These are phyloP conservation scores for Penicillium roqueforti DNA, from an alignment of 495 filamentous ascomycete species.

Conservation along the genomic window DNA sequence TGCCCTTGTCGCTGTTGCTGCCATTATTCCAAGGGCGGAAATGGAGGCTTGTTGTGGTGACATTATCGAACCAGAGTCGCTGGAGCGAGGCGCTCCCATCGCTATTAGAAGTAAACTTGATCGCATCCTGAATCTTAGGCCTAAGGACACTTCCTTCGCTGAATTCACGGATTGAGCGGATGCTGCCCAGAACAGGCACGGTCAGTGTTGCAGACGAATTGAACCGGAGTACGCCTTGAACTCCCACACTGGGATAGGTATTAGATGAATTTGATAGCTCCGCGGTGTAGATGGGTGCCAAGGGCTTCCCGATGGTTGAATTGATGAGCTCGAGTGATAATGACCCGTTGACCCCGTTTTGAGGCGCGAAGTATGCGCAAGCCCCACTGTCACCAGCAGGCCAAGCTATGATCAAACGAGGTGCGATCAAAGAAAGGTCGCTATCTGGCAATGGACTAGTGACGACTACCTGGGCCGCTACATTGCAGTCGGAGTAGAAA, in stretches of 20 bases:
- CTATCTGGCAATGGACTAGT: slow-evolving; percentile 52
- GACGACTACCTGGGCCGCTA: slow-evolving; percentile 53
- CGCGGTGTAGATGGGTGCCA: slow-evolving; percentile 32
- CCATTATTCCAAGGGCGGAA: slow-evolving; percentile 37
- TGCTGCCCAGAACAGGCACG: slow-evolving; percentile 55
- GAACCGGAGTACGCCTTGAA: slow-evolving; percentile 49
- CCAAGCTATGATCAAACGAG: slow-evolving; percentile 59
- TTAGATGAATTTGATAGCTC: not conserved
- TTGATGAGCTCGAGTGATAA: slow-evolving; percentile 50
- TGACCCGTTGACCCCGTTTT: slow-evolving; percentile 50
- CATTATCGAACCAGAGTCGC: slow-evolving; percentile 58
- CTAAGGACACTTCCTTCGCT: slow-evolving; percentile 53
- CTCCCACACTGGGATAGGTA: slow-evolving; percentile 43
- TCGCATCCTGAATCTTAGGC: slow-evolving; percentile 49
- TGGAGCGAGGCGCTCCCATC: slow-evolving; percentile 44
- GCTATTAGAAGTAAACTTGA: slow-evolving; percentile 30
- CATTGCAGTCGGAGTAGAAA: slow-evolving; percentile 59
- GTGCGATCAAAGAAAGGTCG: slow-evolving; percentile 50
- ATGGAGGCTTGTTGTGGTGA: slow-evolving; percentile 43
- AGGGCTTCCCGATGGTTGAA: slow-evolving; percentile 37
- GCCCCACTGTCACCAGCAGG: slow-evolving; percentile 61
- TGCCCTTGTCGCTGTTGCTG: too few relatives aligned
- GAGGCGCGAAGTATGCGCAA: slow-evolving; percentile 49
- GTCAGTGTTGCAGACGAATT: slow-evolving; percentile 52
- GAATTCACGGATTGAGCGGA: slow-evolving; percentile 59